Evolutionary conservation across 495 filamentous ascomycete genomes (phyloP), one percentile per base, ranked within the genome.

Genomic region (Penicillium chermesinum): DNA sequence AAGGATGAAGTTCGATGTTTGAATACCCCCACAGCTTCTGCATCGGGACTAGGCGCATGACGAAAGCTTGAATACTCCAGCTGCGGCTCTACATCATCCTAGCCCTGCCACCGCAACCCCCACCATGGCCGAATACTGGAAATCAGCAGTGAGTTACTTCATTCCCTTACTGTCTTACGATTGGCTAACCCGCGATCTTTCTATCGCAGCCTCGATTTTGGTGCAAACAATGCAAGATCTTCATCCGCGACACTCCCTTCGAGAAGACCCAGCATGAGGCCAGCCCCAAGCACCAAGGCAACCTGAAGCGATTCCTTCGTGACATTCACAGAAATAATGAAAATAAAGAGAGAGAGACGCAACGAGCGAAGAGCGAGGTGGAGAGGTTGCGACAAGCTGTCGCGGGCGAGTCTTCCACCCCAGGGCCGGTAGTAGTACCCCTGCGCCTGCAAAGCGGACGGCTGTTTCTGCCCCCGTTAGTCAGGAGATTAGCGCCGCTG

Each of bases 111-210:
- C 46, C 34, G 42, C 37, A 20, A 41, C 16, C 22, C 9, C 27
- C 20, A 45, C 22, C 37, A 98, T 98, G 93, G 84, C 93, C 1
- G 94, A 96, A 80, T 91, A 96, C 68, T 98, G 93, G 93, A 97
- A 97, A 70, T 97, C 93, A 17, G 93, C 90, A n/a, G 81, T 81
- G 62, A 62, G 78, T 66, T 1, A 7, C 2, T 6, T 4, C 3
- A 3, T 1, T 5, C 27, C 15, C 3, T 19, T 27, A 2, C 7
- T 14, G 21, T 3, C 1, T 20, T 18, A 7, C 40, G 27, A 2
- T 18, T 16, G 16, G 2, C 41, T 58, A 37, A 59, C 27, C 15
- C 37, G 15, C 7, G 17, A 9, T 2, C 2, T 30, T 32, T 12
- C 30, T 25, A 17, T 43, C 38, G 39, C 20, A 87, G 74, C 88